Base-by-base conservation (phyloP, 176 grass and related monocot species). In the Miscanthus lutarioriparius region DNA sequence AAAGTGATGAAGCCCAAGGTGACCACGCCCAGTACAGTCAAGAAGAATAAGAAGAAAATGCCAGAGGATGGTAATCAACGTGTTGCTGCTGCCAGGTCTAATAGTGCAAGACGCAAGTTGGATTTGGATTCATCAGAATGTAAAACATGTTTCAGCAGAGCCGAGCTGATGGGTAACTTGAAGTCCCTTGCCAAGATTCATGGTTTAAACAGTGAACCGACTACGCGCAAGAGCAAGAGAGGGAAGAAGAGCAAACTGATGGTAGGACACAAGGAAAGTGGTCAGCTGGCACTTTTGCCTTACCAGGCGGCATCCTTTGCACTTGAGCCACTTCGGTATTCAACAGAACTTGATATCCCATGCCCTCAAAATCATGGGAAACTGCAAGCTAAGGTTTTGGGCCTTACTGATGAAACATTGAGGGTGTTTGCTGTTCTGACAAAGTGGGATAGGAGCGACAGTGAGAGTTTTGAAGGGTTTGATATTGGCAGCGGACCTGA, bases 381-480 rank as follows among this genome's bases (percentile, higher is more conserved):
- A 41, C 23, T 77, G 40, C 49, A 10, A 9, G 12, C 53, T 15
- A 71, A 64, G 72, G 72, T 90, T 3, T 33, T 86, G 32, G 88
- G 72, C 33, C 78, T 90, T 2, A 58, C 70, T 58, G 65, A 65
- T 33, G 65, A 86, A 14, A 82, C 83, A 22, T 27, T 86, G 28
- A 72, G 63, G 64, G 83, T 66, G 53, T 78, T 41, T 36, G 26
- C 70, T 17, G 78, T 54, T 78, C 64, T 90, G 54, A 35, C 14
- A 37, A 56, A 86, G 54, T 86, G 83, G 78, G 72, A 90, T 51
- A 20, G 35, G 53, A 64, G 30, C 11, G 72, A 77, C 26, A 78
- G 33, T 72, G 88, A 86, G 15, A 86, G 78, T 44, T 90, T 86
- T 27, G 78, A 90, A 90, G 88, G 88, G 33, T 27, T 90, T 22